phyloP scores from a whole-genome alignment of 441 rosid genomes.

The Lepidium campestre region DNA sequence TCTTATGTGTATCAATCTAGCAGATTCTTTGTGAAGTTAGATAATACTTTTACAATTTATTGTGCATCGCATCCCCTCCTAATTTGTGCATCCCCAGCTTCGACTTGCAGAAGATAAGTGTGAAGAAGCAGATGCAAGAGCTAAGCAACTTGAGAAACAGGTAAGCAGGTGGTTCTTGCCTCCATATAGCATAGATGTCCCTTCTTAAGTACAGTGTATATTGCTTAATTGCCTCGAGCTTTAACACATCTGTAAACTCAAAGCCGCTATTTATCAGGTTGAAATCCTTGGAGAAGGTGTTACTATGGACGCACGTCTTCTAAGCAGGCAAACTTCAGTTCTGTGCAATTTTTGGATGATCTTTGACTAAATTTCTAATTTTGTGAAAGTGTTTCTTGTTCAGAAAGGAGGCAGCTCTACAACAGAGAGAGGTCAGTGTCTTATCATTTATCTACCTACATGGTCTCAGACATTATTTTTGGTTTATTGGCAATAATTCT shows the following conservation, averaged over 20 bases:
- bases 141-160: slow-evolving; percentile 59
- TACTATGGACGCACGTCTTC: slow-evolving; percentile 66
- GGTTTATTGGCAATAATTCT: neutral
- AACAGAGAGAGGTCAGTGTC: slow-evolving; percentile 73
- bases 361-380: slow-evolving; percentile 14
- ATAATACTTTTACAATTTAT: neutral
- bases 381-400: slow-evolving; percentile 17
- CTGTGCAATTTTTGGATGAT: neutral
- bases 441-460: neutral
- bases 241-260: neutral
- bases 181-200: neutral
- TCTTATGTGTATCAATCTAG: neutral
- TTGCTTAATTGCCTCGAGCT: neutral
- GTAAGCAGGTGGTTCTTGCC: slow-evolving; percentile 22
- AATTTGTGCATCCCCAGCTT: slow-evolving; percentile 53
- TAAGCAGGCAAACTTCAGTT: slow-evolving; percentile 62
- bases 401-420: slow-evolving; percentile 92
- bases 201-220: neutral
- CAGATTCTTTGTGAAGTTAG: neutral
- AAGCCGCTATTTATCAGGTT: slow-evolving; percentile 34
- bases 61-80: slow-evolving; percentile 24
- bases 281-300: slow-evolving; percentile 79
- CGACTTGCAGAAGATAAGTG: slow-evolving; percentile 68
- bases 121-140: slow-evolving; percentile 65
- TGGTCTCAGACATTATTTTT: neutral